phyloP scores from a whole-genome alignment of 2,329 filamentous ascomycete genomes.

The Penicillium sp. region DNA sequence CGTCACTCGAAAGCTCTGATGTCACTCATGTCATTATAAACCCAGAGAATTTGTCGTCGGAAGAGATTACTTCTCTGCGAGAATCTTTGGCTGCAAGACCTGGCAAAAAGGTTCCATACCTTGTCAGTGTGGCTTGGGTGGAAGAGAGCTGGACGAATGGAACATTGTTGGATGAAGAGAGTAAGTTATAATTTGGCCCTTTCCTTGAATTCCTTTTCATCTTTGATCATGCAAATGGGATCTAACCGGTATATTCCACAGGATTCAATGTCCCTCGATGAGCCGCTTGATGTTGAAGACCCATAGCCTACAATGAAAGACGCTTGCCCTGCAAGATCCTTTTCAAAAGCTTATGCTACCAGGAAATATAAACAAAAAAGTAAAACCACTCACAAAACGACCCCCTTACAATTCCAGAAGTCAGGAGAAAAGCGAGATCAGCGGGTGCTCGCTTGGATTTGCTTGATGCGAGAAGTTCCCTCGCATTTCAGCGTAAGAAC shows the following conservation, averaged over 20 bases:
- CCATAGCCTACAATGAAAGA: not conserved
- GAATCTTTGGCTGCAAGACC: constrained; percentile 25
- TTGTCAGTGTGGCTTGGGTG: constrained; percentile 73
- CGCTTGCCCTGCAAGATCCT: too few species aligned
- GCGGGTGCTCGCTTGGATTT: too few species aligned
- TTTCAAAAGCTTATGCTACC: too few species aligned
- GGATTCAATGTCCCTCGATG: not conserved
- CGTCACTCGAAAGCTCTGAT: constrained; percentile 51
- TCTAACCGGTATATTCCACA: not conserved
- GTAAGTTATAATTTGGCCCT: constrained; percentile 26
- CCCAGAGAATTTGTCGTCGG: constrained; percentile 40
- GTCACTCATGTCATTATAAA: constrained; percentile 75
- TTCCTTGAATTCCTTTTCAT: not conserved
- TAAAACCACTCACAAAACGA: too few species aligned
- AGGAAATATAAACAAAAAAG: too few species aligned
- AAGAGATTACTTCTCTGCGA: constrained; percentile 44
- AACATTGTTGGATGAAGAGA: constrained; percentile 79
- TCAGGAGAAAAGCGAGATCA: too few species aligned
- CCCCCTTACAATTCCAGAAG: too few species aligned
- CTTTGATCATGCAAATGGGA: not conserved
- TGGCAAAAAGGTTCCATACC: constrained; percentile 60
- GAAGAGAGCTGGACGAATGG: constrained; percentile 76
- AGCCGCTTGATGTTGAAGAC: not conserved
- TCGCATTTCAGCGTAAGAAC: too few species aligned
- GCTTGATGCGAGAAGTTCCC: too few species aligned